Conservation (phyloP, 495 filamentous ascomycete genomes). For the Cetradonia linearis region DNA sequence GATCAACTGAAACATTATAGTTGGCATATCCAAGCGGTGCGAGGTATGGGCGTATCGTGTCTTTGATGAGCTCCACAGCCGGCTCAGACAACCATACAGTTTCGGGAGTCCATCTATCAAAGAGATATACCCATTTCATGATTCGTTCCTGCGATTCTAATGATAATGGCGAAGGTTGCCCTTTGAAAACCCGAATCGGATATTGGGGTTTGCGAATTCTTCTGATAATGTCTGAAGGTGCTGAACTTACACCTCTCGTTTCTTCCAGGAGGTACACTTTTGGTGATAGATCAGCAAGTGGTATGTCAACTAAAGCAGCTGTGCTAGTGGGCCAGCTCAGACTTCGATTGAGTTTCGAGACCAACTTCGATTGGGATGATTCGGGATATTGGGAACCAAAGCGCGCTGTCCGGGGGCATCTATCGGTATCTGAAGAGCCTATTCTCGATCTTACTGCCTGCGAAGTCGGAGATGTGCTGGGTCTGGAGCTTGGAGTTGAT, state of each 20-base stretch:
- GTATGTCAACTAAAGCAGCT: not conserved
- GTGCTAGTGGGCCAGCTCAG: not conserved
- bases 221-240: not conserved
- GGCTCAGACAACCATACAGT: not conserved
- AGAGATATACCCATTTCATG: not conserved
- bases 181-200: slow-evolving; percentile 2
- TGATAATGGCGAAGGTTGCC: not conserved
- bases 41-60: not conserved
- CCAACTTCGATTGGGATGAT: not conserved
- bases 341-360: not conserved
- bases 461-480: not conserved
- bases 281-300: not conserved
- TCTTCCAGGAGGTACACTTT: not conserved
- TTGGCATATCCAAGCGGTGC: not conserved
- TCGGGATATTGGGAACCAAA: not conserved
- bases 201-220: not conserved
- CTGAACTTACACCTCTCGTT: not conserved
- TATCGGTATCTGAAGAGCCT: not conserved
- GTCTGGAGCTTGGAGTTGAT: too few relatives aligned
- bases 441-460: not conserved
- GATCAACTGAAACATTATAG: not conserved
- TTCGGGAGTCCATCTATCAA: not conserved
- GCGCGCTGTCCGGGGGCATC: not conserved
- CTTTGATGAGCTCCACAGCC: not conserved
- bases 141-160: not conserved